These are phyloP conservation scores for Gnetum montanum DNA, from an alignment of 75 land plant genomes.

Conservation along the genomic window DNA sequence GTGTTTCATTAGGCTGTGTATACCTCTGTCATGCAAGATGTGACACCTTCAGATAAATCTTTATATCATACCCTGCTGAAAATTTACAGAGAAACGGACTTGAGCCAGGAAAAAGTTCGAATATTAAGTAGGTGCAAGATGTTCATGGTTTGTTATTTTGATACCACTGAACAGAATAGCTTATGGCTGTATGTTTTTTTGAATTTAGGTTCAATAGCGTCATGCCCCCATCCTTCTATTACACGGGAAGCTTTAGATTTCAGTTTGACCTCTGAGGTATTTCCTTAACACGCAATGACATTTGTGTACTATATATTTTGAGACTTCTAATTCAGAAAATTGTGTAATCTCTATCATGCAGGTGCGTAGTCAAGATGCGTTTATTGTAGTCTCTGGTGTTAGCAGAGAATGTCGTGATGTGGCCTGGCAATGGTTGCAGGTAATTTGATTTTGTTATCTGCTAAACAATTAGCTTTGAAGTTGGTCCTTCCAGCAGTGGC, in stretches of 20 bases:
- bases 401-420: slow-evolving; percentile 69
- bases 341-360: slow-evolving; percentile 14
- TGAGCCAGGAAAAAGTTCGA: slow-evolving; percentile 84
- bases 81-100: slow-evolving; percentile 73
- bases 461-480: no score
- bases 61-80: slow-evolving; percentile 68
- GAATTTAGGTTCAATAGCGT: slow-evolving; percentile 55
- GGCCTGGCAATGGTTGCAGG: slow-evolving; percentile 91
- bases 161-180: no score
- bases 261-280: slow-evolving; percentile 72
- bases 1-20: slow-evolving; percentile 66
- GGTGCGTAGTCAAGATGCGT: slow-evolving; percentile 93
- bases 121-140: slow-evolving; percentile 45
- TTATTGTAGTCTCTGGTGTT: slow-evolving; percentile 59
- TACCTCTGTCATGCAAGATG: slow-evolving; percentile 72
- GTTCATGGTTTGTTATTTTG: neutral
- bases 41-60: slow-evolving; percentile 40
- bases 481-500: no score
- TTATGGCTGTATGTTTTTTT: no score
- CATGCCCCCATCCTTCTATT: slow-evolving; percentile 56
- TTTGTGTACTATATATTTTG: no score
- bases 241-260: slow-evolving; percentile 84
- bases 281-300: no score
- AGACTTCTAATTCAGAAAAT: no score
- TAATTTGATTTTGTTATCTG: slow-evolving; percentile 11